Evolutionary conservation across 2,329 filamentous ascomycete species (phyloP), one percentile per base, ranked within the genome.

Genomic region (Beauveria sp.): DNA sequence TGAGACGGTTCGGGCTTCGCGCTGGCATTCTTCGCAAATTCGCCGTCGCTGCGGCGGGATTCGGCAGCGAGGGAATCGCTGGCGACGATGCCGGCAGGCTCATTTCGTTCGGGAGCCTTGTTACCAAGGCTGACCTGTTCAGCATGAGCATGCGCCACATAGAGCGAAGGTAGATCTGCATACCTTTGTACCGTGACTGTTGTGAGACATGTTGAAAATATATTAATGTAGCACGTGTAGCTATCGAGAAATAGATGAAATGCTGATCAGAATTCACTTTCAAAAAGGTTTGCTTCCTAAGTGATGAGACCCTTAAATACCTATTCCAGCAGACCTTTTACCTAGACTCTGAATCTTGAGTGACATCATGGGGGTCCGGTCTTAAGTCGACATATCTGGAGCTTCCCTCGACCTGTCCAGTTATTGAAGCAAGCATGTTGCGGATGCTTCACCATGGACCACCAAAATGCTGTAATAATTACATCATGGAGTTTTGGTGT

Each of bases 21-120:
- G 63, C 80, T 77, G 26, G 79, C 76, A 73, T 90, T 89, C 61
- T 80, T 71, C 46, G 80, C 76, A 67, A 90, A 91, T 14, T 72
- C 76, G 65, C 88, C 89, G 61, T 80, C 80, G 24, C 76, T 66
- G 52, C 78, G 75, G 62, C 84, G 74, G 0, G 90, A 94, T 68
- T 93, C 87, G 62, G 85, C 87, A 12, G 91, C 91, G 5, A 96
- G 84, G 7, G 89, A 93, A 73, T 88, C 89, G 16, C 81, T 77
- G 50, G 81, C 75, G 1, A 93, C 80, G 28, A 78, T 68, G 57
- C 91, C 91, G 5, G 87, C 77, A 16, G 80, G 76, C 72, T 94
- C 90, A 18, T 76, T 71, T 62, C 79, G 81, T 1, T 69, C 61
- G 30, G 84, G 81, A 50, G 83, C 78, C 52, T 81, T 73, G 62